Evolutionary conservation across 768 basidiomycete species (phyloP), one percentile per base, ranked within the genome.

Genomic region (Boletus pseudopeckii): DNA sequence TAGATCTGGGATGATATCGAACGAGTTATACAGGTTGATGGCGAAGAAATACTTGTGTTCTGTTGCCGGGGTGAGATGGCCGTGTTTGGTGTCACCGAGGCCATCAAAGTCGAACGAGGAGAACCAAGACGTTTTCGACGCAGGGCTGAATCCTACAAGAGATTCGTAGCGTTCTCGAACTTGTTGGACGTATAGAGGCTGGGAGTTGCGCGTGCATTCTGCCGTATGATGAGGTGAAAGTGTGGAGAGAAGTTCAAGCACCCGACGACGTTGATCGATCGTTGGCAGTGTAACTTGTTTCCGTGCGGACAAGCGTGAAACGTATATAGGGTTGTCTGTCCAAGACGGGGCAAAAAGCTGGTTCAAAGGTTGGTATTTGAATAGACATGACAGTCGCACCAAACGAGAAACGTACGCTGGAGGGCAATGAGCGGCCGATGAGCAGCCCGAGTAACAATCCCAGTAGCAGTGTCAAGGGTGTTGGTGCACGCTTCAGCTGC

Each of bases 11-110:
- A 98, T 95, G 69, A 98, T 76, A 74, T 97, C 94, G 82, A 98
- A 99, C 13, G 95, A 98, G 78, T 99, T 99, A 80, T 98, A 98
- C 54, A 98, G 79, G 74, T 99, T 99, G 80, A 99, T 98, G 55
- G 93, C 96, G 72, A 99, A 97, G 74, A 92, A 98, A 71, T 98
- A 99, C 70, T 99, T 98, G 83, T 99, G 97, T 59, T 88, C 82
- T 64, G 77, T 78, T 11, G 78, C 67, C 26, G 77, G 69, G 18
- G 70, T 60, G 20, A 68, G 70, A 44, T 71, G 67, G 61, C 64
- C 70, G 50, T 72, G 71, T 41, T 75, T 72, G 24, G 70, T 63
- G 52, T 74, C 72, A 53, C 79, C 74, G 33, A 80, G 74, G 52
- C 64, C 60, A 45, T 67, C 66, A 49, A 77, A 52, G n/a, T 84